Conservation (phyloP, 169 alveolate genomes). For the Blepharisma undulans region DNA sequence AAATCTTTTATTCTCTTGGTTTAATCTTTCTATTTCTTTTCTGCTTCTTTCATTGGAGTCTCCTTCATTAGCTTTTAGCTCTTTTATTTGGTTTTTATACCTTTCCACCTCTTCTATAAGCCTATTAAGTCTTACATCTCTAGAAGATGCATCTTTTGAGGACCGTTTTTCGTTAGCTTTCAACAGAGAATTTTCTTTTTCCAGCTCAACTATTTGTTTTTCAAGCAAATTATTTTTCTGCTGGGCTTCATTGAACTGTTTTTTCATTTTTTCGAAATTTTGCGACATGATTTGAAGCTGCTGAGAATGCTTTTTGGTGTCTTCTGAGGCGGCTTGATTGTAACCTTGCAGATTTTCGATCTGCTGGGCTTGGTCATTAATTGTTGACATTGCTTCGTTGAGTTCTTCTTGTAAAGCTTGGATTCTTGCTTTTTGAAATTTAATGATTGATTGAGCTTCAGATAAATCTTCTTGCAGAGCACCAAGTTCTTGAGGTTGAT, state of each 20-base stretch:
- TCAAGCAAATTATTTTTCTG: slow-evolving; percentile 59
- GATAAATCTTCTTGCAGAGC: slow-evolving; percentile 62
- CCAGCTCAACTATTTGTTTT: slow-evolving; percentile 52
- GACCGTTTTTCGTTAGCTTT: slow-evolving; percentile 62
- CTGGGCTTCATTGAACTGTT: slow-evolving; percentile 49
- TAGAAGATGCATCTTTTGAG: slow-evolving; percentile 57
- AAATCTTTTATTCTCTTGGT: slow-evolving; percentile 75
- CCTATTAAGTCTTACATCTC: slow-evolving; percentile 71
- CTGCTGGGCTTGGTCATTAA: slow-evolving; percentile 54
- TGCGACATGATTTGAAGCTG: slow-evolving; percentile 28
- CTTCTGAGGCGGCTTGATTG: slow-evolving; percentile 31
- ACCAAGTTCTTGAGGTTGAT: slow-evolving; percentile 48
- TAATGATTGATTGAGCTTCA: slow-evolving; percentile 50
- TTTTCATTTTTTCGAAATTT: slow-evolving; percentile 48
- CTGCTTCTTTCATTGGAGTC: slow-evolving; percentile 52
- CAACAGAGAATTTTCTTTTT: slow-evolving; percentile 54
- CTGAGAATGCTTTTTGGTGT: slow-evolving; percentile 52
- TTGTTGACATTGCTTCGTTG: slow-evolving; percentile 61
- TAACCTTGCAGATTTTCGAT: slow-evolving; percentile 48
- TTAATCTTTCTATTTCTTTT: slow-evolving; percentile 71
- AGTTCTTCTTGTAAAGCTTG: slow-evolving; percentile 74
- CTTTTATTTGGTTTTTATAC: slow-evolving; percentile 65
- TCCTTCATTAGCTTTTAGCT: slow-evolving; percentile 60
- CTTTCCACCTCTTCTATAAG: slow-evolving; percentile 78
- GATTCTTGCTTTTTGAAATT: slow-evolving; percentile 74